Evolutionary conservation across 73 alveolate genomes (phyloP).

Genomic region (Tetrahymena elliotti): DNA sequence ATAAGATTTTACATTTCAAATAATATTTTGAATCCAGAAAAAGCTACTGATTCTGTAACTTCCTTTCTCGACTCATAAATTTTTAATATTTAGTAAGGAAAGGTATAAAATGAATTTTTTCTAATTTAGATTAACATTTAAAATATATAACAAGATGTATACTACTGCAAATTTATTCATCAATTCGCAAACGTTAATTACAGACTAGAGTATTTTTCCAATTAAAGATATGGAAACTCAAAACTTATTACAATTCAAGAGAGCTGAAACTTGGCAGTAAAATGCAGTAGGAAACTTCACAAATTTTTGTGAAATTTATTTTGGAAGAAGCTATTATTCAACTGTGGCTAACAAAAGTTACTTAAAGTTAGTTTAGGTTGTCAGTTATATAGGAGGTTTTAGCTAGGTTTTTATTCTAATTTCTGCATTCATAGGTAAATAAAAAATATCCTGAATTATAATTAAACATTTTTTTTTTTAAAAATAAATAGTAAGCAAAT

Average conservation of each 20-base stretch:
- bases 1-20: background rate
- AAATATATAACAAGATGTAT: background rate
- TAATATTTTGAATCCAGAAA: background rate
- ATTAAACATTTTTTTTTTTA: background rate
- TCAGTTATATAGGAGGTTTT: background rate
- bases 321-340: background rate
- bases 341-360: background rate
- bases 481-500: background rate
- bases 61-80: background rate
- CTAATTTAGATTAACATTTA: too few relatives aligned
- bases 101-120: too few relatives aligned
- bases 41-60: background rate
- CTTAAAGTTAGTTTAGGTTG: background rate
- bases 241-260: background rate
- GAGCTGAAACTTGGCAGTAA: background rate
- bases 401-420: background rate
- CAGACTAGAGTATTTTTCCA: background rate
- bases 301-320: background rate
- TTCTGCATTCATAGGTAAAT: background rate
- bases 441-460: background rate
- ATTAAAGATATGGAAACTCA: background rate
- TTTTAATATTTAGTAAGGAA: background rate
- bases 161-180: background rate
- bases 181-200: background rate
- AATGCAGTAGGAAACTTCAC: background rate